Evolutionary conservation across 305 asterid genomes (phyloP), one percentile per base, ranked within the genome.

Genomic region (Ajuga reptans): DNA sequence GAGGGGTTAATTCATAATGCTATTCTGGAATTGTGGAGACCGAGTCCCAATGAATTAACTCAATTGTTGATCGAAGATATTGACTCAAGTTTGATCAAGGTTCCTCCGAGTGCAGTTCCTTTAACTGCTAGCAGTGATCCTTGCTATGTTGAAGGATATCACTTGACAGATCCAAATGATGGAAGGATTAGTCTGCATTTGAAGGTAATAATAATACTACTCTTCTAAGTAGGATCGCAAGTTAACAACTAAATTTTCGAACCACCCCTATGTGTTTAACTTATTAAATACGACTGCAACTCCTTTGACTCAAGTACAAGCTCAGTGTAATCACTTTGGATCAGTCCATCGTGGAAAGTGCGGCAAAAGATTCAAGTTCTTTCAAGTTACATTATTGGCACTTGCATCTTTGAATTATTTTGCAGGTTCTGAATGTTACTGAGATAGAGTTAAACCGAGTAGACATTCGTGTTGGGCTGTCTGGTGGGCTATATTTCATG

Each of bases 101-200:
- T 84, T 67, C 95, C 94, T 70, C 96, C 97, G 4, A 83, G 86
- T 69, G 86, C 96, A 47, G 73, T 77, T 76, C 80, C 97, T 55
- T 80, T 90, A 87, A 81, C 90, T 12, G 96, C 90, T 63, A 85
- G 97, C 83, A 90, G 97, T 57, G 97, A 90, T 81, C 97, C 96
- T 73, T 90, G 96, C 69, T 90, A 88, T 74, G 94, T 90, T 39
- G 97, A 88, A 84, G 96, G 89, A 50, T 88, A 88, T 83, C 96
- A 90, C 81, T 82, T 90, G 84, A 57, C 92, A 27, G 97, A 90
- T 83, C 89, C 97, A 75, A 86, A 76, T 82, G 97, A 90, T 78
- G 97, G 97, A 79, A 86, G 90, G 78, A 75, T 90, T 77, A 80
- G 90, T 60, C 81, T 90, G 76, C 97, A 90, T 82, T 79, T 90